Percentiles rank a stretch among this genome's conserved stretches.
phyloP scores from a whole-genome alignment of 1,284 basidiomycete genomes.

The Malassezia furfur region DNA sequence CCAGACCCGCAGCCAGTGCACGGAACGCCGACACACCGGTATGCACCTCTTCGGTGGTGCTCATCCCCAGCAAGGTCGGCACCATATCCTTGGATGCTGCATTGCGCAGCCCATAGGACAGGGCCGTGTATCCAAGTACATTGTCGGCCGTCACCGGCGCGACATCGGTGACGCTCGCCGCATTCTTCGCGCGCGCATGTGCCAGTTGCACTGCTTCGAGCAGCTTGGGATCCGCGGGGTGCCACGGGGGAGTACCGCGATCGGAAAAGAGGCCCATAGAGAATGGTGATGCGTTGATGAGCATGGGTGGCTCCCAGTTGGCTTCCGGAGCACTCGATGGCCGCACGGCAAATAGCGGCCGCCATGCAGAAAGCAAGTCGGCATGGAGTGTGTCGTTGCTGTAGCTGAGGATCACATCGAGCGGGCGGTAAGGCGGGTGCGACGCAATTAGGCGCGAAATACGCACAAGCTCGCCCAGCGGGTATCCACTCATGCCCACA shows the following conservation, averaged over 20 bases:
- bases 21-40: slow-evolving; percentile 34
- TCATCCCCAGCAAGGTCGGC: slow-evolving; percentile 40
- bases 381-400: slow-evolving; percentile 42
- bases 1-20: slow-evolving; percentile 17
- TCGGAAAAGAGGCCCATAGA: slow-evolving; percentile 79
- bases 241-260: slow-evolving; percentile 64
- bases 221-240: slow-evolving; percentile 63
- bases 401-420: slow-evolving; percentile 43
- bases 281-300: slow-evolving; percentile 78
- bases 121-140: slow-evolving; percentile 30
- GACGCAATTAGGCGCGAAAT: slow-evolving; percentile 61
- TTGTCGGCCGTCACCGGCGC: slow-evolving; percentile 11
- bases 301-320: slow-evolving; percentile 51
- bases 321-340: not conserved
- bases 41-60: slow-evolving; percentile 43
- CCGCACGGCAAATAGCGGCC: slow-evolving; percentile 23
- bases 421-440: slow-evolving; percentile 41
- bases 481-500: slow-evolving; percentile 82
- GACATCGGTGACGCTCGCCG: not conserved
- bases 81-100: slow-evolving; percentile 8
- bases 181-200: not conserved
- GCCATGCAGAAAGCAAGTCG: slow-evolving; percentile 32
- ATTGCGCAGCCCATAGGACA: slow-evolving; percentile 34
- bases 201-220: slow-evolving; percentile 48
- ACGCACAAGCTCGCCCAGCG: slow-evolving; percentile 77